phyloP scores from a whole-genome alignment of 2,329 filamentous ascomycete genomes.

The Sclerotinia trifoliorum region DNA sequence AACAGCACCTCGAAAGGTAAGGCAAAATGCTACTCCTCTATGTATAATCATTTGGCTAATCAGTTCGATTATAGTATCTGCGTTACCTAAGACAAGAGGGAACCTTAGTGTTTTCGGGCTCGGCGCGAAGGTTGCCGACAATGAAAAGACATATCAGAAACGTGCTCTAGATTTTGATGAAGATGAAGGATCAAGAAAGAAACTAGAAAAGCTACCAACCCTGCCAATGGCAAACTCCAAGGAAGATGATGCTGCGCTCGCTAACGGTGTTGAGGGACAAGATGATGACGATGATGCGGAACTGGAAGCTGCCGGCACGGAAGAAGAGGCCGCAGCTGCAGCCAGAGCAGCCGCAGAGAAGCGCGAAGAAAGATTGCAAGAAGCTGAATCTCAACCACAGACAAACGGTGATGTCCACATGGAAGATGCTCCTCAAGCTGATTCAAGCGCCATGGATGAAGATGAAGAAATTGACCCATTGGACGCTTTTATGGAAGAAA shows the following conservation, averaged over 20 bases:
- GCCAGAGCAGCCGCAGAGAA: constrained; percentile 82
- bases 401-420: constrained; percentile 40
- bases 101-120: constrained; percentile 86
- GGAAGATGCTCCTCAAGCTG: constrained; percentile 38
- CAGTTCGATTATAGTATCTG: constrained; percentile 42
- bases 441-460: constrained; percentile 46
- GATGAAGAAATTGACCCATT: constrained; percentile 83
- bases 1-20: constrained; percentile 44
- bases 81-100: constrained; percentile 64
- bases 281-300: constrained; percentile 61
- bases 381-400: constrained; percentile 45
- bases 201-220: constrained; percentile 85
- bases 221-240: constrained; percentile 65
- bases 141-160: constrained; percentile 65
- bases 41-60: constrained; percentile 25
- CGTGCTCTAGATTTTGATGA: constrained; percentile 83
- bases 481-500: constrained; percentile 87
- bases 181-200: constrained; percentile 81
- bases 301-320: constrained; percentile 74
- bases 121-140: constrained; percentile 63
- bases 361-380: constrained; percentile 65
- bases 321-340: constrained; percentile 84
- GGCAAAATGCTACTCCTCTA: background rate
- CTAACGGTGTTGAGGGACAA: constrained; percentile 60
- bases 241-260: constrained; percentile 52